Conservation (phyloP, 2,329 filamentous ascomycete genomes). For the Aspergillus spinulosporus region DNA sequence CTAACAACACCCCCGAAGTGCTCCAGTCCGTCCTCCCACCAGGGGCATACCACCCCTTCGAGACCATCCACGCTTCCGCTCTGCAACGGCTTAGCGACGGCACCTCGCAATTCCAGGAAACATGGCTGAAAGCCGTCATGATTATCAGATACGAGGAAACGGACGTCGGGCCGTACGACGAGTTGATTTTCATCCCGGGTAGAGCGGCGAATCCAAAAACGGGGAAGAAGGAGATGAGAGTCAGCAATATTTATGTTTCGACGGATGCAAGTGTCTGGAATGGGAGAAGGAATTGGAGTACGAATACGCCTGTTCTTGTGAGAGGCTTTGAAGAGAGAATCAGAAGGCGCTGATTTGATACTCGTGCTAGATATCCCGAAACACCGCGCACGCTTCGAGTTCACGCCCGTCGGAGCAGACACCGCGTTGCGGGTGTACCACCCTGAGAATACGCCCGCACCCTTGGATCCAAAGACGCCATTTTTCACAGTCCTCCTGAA, state of each 20-base stretch:
- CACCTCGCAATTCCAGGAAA: neutral
- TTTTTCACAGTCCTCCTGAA: slow-evolving; percentile 2
- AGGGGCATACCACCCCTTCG: slow-evolving; percentile 7
- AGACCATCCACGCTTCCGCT: neutral
- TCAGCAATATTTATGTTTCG: slow-evolving; percentile 5
- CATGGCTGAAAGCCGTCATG: slow-evolving; percentile 10
- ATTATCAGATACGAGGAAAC: slow-evolving; percentile 3
- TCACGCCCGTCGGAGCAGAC: neutral
- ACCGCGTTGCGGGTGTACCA: neutral
- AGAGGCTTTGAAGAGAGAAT: too few species aligned
- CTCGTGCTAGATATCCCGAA: slow-evolving; percentile 6
- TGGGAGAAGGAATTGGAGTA: slow-evolving; percentile 10
- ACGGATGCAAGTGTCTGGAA: slow-evolving; percentile 11
- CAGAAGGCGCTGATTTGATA: too few species aligned
- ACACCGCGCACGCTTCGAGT: slow-evolving; percentile 8
- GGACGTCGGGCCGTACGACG: slow-evolving; percentile 8
- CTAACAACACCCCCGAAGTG: slow-evolving; percentile 1
- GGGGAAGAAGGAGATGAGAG: neutral
- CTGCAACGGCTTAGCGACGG: neutral
- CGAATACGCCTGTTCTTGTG: neutral
- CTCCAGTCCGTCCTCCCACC: neutral
- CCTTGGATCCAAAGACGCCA: neutral
- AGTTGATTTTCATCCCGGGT: slow-evolving; percentile 5
- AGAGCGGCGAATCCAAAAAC: slow-evolving; percentile 1
- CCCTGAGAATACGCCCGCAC: neutral